Conservation (phyloP, 805 yeast genomes). For the Metschnikowia aberdeeniae region DNA sequence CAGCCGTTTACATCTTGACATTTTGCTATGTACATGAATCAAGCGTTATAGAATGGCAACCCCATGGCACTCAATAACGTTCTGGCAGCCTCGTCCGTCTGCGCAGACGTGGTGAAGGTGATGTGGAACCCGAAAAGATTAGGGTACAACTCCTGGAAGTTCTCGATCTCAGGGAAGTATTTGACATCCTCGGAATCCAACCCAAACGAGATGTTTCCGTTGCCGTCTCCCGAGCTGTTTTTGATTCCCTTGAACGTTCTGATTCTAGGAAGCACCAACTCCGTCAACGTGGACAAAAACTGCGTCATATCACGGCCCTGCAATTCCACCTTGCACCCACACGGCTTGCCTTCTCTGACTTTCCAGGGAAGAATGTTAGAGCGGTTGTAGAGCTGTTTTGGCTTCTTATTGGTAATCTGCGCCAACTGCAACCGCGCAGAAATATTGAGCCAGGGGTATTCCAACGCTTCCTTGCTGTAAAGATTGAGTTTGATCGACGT, state of each 20-base stretch:
- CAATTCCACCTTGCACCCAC: conserved; percentile 84
- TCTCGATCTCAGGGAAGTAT: conserved; percentile 90
- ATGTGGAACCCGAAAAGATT: conserved; percentile 81
- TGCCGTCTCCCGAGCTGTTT: conserved; percentile 72
- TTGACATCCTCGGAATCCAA: conserved; percentile 70
- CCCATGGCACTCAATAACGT: conserved; percentile 78
- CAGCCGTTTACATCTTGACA: background rate
- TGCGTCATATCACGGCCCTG: conserved; percentile 81
- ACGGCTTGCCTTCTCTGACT: conserved; percentile 78
- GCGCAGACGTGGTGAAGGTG: conserved; percentile 82
- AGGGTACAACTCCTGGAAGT: conserved; percentile 87
- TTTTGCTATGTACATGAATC: conserved; percentile 10
- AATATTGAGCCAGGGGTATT: conserved; percentile 66
- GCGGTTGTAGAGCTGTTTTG: conserved; percentile 66
- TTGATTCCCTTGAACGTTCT: conserved; percentile 81
- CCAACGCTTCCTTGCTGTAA: conserved; percentile 68
- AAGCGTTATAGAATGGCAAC: conserved; percentile 55
- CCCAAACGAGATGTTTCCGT: conserved; percentile 86
- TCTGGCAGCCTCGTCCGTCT: conserved; percentile 86
- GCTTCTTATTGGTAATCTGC: conserved; percentile 91
- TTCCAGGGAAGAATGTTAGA: conserved; percentile 83
- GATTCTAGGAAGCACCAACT: conserved; percentile 88
- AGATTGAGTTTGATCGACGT: conserved; percentile 69
- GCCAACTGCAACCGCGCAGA: conserved; percentile 77
- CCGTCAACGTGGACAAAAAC: conserved; percentile 81